phyloP scores from a whole-genome alignment of 1,284 basidiomycete genomes.

The Cutaneotrichosporon sp. region DNA sequence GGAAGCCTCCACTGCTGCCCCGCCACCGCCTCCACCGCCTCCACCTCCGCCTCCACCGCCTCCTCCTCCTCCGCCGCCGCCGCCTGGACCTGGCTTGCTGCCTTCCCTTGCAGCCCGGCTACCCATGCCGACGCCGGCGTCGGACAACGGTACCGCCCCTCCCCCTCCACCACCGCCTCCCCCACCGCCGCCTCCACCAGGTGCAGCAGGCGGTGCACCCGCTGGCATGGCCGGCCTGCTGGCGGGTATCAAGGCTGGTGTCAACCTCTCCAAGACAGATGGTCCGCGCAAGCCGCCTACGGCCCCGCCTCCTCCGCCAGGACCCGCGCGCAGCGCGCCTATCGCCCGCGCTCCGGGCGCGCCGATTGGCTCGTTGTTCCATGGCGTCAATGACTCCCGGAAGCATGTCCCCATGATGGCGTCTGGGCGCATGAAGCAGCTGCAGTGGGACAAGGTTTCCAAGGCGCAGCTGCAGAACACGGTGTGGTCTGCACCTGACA shows the following conservation, averaged over 20 bases:
- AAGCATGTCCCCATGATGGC: conserved; percentile 84
- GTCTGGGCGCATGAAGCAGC: conserved; percentile 89
- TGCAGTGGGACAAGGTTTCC: conserved; percentile 97
- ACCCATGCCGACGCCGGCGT: neutral
- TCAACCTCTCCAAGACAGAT: conserved; percentile 32
- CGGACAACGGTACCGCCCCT: conserved; percentile 1
- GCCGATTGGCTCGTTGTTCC: conserved; percentile 34
- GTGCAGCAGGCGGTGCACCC: conserved; percentile 4
- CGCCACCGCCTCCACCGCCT: conserved; percentile 10
- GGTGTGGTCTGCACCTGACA: conserved; percentile 69
- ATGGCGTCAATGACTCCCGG: conserved; percentile 51
- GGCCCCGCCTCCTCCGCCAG: conserved; percentile 13
- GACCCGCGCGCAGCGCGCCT: conserved; percentile 18
- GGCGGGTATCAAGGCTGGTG: conserved; percentile 42
- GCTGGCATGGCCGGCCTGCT: conserved; percentile 40
- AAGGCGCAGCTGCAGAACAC: conserved; percentile 77
- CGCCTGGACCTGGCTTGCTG: conserved; percentile 28
- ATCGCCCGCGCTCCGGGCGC: conserved; percentile 32
- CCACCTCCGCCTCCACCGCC: conserved; percentile 14
- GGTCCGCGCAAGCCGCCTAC: conserved; percentile 4
- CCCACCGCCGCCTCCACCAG: conserved; percentile 38
- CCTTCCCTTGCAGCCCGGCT: conserved; percentile 12
- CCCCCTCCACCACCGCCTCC: conserved; percentile 14
- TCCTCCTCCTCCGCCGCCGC: conserved; percentile 20
- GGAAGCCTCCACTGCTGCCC: too few species aligned